Conservation (phyloP, 1,284 basidiomycete genomes). For the Vanrija pseudolonga region DNA sequence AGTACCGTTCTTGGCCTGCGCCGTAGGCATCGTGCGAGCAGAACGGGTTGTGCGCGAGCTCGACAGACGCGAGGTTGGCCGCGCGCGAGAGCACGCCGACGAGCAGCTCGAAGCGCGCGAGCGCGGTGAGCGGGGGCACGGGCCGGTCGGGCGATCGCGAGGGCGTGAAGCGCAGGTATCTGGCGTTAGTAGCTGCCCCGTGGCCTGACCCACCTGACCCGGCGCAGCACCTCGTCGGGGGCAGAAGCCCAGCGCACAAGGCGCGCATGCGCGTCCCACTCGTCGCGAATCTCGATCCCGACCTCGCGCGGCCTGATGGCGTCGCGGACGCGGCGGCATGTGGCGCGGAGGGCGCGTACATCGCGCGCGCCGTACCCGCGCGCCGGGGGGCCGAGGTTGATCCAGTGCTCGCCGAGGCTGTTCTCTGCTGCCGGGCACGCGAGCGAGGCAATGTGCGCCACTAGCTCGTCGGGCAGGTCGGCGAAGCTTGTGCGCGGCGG, state of each 20-base stretch:
- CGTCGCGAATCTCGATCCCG: background rate
- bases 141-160: background rate
- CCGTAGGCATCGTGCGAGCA: conserved; percentile 6
- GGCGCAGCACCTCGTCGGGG: background rate
- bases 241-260: background rate
- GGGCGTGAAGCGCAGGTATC: background rate
- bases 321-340: background rate
- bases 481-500: too few relatives aligned
- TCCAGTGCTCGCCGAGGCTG: too few relatives aligned
- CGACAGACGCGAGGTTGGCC: background rate
- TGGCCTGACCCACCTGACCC: background rate
- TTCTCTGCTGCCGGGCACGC: too few relatives aligned
- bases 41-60: conserved; percentile 4
- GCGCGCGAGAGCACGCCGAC: background rate
- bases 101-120: background rate
- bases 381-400: too few relatives aligned
- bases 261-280: background rate
- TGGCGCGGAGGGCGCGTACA: background rate
- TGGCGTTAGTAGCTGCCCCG: background rate
- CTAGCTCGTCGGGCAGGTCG: too few relatives aligned
- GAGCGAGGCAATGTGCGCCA: too few relatives aligned
- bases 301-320: background rate
- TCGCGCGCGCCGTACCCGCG: background rate
- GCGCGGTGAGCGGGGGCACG: background rate
- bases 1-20: background rate